These are phyloP conservation scores for Ramularia endophylla DNA, from an alignment of 2,329 filamentous ascomycete genomes.

Conservation along the genomic window DNA sequence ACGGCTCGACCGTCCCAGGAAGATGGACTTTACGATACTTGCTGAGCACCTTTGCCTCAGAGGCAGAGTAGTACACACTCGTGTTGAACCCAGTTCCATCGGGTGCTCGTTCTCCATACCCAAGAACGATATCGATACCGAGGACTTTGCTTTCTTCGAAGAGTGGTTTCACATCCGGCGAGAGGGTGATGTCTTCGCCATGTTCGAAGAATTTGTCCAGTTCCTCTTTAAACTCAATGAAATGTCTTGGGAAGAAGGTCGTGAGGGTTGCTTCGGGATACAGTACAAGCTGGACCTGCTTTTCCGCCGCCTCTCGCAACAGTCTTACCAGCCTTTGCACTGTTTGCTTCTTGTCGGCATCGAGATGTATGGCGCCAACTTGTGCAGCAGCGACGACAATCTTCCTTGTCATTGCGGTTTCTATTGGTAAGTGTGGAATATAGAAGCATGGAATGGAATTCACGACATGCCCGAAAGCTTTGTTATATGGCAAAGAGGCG, in stretches of 20 bases:
- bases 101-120: constrained; percentile 46
- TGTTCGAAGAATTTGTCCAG: constrained; percentile 49
- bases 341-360: constrained; percentile 38
- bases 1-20: constrained; percentile 49
- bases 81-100: constrained; percentile 48
- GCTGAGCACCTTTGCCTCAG: constrained; percentile 36
- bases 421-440: constrained; percentile 2
- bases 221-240: constrained; percentile 33
- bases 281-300: constrained; percentile 46
- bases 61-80: constrained; percentile 46
- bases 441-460: too few species aligned
- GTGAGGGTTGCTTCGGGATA: constrained; percentile 52
- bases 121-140: constrained; percentile 48
- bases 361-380: constrained; percentile 44
- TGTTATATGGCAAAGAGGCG: too few species aligned
- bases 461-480: too few species aligned
- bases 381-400: constrained; percentile 51
- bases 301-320: constrained; percentile 40
- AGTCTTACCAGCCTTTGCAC: constrained; percentile 47
- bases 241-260: constrained; percentile 52
- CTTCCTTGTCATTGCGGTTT: constrained; percentile 34
- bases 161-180: constrained; percentile 43
- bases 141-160: constrained; percentile 45
- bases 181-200: constrained; percentile 37
- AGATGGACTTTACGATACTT: constrained; percentile 54